A percentile compares a stretch with the other conserved stretches of the same genome.
Conservation (phyloP, 139 green algal species). For the Chlorella sp. region DNA sequence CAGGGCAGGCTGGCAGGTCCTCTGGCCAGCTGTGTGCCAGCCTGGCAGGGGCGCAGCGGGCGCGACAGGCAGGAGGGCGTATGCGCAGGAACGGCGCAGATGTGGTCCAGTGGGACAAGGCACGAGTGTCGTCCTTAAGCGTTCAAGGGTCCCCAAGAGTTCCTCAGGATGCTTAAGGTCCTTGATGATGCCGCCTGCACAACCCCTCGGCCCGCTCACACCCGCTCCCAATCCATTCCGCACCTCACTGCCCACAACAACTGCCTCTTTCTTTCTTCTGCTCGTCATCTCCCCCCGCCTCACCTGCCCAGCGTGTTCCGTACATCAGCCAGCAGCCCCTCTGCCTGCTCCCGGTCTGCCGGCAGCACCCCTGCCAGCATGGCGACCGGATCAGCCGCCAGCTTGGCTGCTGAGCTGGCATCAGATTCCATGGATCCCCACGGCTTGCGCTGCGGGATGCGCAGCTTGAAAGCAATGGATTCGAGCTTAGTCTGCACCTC, state of each 20-base stretch:
- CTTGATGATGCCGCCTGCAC: no score
- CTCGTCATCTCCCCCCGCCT: not conserved
- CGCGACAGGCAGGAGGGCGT: no score
- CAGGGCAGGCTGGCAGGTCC: no score
- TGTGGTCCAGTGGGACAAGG: no score
- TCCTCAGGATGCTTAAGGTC: no score
- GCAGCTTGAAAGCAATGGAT: constrained; percentile 76
- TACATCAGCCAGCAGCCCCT: constrained; percentile 39
- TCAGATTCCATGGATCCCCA: constrained; percentile 79
- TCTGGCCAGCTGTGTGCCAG: no score
- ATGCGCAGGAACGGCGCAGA: no score
- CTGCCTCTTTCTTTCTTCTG: no score
- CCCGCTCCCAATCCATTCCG: not conserved
- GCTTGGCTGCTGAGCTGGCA: constrained; percentile 44
- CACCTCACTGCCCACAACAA: not conserved
- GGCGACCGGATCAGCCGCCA: not conserved
- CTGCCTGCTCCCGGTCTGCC: constrained; percentile 10
- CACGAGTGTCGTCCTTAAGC: no score
- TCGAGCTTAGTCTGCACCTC: constrained; percentile 66
- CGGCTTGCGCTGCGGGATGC: constrained; percentile 86
- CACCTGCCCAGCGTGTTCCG: constrained; percentile 34
- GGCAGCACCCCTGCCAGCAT: constrained; percentile 58
- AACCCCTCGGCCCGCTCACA: not conserved
- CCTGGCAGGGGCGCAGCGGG: no score
- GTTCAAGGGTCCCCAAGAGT: no score